Conservation (phyloP, 805 yeast species). For the Zygoascus biomembranicola region DNA sequence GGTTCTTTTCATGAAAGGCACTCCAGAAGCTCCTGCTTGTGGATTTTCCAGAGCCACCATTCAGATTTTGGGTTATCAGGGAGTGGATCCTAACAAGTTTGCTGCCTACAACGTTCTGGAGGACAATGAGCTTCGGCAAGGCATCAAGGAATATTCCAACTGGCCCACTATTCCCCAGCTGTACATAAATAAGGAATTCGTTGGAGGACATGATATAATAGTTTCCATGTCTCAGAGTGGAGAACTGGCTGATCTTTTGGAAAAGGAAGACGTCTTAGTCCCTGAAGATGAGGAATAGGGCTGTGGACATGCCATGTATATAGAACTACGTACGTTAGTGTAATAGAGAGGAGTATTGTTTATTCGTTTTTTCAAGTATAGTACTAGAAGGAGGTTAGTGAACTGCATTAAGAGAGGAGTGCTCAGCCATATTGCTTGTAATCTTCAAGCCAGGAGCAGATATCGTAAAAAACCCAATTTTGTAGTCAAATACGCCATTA, state of each 20-base stretch:
- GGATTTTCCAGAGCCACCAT: constrained; percentile 96
- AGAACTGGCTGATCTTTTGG: constrained; percentile 80
- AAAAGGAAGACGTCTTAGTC: constrained; percentile 66
- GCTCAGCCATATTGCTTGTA: not conserved
- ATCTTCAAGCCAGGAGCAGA: not conserved
- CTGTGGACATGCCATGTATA: not conserved
- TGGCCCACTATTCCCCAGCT: constrained; percentile 99
- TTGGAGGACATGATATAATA: constrained; percentile 96
- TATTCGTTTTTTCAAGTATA: not conserved
- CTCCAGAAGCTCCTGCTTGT: constrained; percentile 96
- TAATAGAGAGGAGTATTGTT: not conserved
- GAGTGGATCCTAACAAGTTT: constrained; percentile 92
- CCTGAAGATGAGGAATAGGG: constrained; percentile 47
- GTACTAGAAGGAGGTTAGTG: no score
- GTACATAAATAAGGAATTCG: constrained; percentile 77
- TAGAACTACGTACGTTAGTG: not conserved
- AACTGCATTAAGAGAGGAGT: not conserved
- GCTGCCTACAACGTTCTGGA: constrained; percentile 96
- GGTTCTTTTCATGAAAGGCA: constrained; percentile 96
- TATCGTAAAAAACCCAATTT: not conserved
- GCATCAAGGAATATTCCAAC: constrained; percentile 87
- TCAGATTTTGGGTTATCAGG: constrained; percentile 88
- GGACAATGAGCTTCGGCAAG: constrained; percentile 88
- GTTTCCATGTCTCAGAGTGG: constrained; percentile 81
- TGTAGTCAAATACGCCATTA: not conserved